Evolutionary conservation across 768 basidiomycete species (phyloP), one percentile per base, ranked within the genome.

Genomic region (Tricholoma flavovirens): DNA sequence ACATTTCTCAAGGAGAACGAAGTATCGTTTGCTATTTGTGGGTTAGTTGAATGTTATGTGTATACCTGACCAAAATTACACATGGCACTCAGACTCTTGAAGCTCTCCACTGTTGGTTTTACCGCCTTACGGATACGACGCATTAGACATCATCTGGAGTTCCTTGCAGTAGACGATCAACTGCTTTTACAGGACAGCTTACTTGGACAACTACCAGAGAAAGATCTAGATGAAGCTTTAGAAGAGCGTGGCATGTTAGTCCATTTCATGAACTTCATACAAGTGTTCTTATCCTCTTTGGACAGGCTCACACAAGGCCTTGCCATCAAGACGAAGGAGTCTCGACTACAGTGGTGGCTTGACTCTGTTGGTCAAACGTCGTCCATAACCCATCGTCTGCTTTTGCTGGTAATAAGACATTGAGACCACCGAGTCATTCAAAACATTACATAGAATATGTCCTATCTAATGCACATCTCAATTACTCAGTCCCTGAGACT

Each of bases 201-300:
- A 30, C 73, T 74, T 1, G 67, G 70, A 21, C 63, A 66, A 30
- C 67, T 93, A 45, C 79, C 81, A 2, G 65, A 72, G 17, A 72
- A 73, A 3, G 87, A 86, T 59, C 71, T 91, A 5, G 72, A 76
- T 26, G 81, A 88, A 54, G 86, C 88, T 3, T 75, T 93, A 12
- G 74, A 80, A 56, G 90, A 91, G 67, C 84, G 91, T 57, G 91
- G 87, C 63, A 77, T 91, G 90, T 92, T 66, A 66, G 88, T 77
- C 15, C 14, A 33, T 48, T 56, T 49, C 19, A 12, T 35, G 33
- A 50, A 21, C n/a, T 49, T 33, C 32, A 33, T 32, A 32, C 29
- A 22, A 6, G 21, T 33, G 9, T 54, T 40, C 32, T 42, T 15
- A 38, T 49, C n/a, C 19, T 56, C 51, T 29, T 29, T 30, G 40